Conservation (phyloP, 1,139 yeast species). For the Yamadazyma aaseri region DNA sequence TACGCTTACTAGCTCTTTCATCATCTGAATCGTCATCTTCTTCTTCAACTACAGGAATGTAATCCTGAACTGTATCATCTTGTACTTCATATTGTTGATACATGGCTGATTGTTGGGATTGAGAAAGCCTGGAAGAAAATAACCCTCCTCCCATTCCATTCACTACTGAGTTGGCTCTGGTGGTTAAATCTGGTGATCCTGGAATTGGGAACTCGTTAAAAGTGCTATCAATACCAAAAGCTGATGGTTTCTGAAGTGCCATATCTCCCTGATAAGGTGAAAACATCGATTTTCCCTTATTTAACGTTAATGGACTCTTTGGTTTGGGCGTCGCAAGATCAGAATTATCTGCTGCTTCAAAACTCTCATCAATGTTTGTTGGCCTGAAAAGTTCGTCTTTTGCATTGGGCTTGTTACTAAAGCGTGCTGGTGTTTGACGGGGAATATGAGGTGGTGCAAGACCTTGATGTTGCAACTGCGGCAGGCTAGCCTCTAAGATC, state of each 20-base stretch:
- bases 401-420: conserved; percentile 3
- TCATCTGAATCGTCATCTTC: conserved; percentile 45
- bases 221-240: conserved; percentile 25
- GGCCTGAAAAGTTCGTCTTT: conserved; percentile 8
- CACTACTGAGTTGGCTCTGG: conserved; percentile 46
- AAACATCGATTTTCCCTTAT: conserved; percentile 20
- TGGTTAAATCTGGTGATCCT: conserved; percentile 46
- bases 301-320: conserved; percentile 12
- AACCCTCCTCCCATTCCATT: conserved; percentile 36
- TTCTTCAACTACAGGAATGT: conserved; percentile 45
- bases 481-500: background rate
- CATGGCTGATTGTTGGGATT: conserved; percentile 46
- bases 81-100: conserved; percentile 49
- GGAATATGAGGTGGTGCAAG: conserved; percentile 5
- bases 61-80: conserved; percentile 48
- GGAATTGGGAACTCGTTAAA: conserved; percentile 48
- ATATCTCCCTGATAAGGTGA: conserved; percentile 25
- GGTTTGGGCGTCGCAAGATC: conserved; percentile 19
- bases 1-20: conserved; percentile 15
- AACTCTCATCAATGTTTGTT: conserved; percentile 31
- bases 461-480: background rate
- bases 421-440: conserved; percentile 6
- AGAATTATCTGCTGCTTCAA: conserved; percentile 21
- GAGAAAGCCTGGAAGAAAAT: conserved; percentile 42
- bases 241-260: conserved; percentile 16